phyloP scores from a whole-genome alignment of 176 grass and related monocot genomes.

The Luzula sylvatica region DNA sequence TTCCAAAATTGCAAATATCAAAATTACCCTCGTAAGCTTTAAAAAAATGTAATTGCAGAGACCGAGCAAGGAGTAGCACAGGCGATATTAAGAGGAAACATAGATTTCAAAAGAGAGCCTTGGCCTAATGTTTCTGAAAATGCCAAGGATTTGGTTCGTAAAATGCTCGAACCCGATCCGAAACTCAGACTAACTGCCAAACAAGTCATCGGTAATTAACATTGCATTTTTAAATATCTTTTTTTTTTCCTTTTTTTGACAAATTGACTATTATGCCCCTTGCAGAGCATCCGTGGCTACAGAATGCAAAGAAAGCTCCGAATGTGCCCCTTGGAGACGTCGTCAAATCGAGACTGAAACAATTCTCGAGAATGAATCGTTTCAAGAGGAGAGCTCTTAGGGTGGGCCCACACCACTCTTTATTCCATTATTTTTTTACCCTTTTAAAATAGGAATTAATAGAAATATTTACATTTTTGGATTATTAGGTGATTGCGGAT shows the following conservation, averaged over 20 bases:
- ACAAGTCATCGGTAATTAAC: constrained; percentile 75
- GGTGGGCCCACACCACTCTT: constrained; percentile 39
- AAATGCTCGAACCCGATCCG: constrained; percentile 88
- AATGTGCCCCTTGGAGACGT: constrained; percentile 99
- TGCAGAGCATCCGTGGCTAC: constrained; percentile 89
- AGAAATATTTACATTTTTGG: background rate
- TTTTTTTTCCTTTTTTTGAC: background rate
- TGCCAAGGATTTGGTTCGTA: constrained; percentile 91
- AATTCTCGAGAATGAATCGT: constrained; percentile 99
- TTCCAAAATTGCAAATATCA: too few relatives aligned
- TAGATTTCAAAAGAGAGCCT: constrained; percentile 94
- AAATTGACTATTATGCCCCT: constrained; percentile 7
- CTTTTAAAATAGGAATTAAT: too few relatives aligned
- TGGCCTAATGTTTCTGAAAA: constrained; percentile 98
- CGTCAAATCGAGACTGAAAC: constrained; percentile 98
- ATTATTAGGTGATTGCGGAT: constrained; percentile 83
- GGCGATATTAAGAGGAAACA: constrained; percentile 90
- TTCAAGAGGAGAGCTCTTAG: constrained; percentile 99
- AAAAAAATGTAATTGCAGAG: constrained; percentile 41
- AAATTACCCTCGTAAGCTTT: too few relatives aligned
- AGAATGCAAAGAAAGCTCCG: constrained; percentile 98
- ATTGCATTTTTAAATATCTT: too few relatives aligned
- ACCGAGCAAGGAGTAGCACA: constrained; percentile 98
- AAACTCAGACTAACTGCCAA: constrained; percentile 93
- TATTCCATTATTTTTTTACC: constrained; percentile 1